Conservation (phyloP, 1,284 basidiomycete genomes). For the Trichosporon coremiiforme region DNA sequence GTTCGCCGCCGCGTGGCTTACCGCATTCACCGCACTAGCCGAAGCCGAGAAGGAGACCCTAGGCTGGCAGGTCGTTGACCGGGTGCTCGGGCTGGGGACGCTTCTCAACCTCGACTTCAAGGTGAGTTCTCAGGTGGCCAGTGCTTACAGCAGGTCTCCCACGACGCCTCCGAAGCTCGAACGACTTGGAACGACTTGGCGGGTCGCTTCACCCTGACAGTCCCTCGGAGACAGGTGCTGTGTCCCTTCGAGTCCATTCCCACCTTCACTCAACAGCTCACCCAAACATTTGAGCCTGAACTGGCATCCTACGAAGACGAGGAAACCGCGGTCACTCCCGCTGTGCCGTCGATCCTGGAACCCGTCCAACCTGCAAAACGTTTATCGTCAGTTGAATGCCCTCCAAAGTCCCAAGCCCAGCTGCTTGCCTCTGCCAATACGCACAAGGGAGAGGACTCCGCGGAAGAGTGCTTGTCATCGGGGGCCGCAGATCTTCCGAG, state of each 20-base stretch:
- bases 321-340: no score
- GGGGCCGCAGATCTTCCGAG: neutral
- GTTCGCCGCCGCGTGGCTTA: neutral
- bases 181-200: neutral
- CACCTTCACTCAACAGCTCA: neutral
- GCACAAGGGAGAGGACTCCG: no score
- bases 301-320: neutral
- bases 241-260: conserved; percentile 3
- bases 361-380: no score
- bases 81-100: neutral
- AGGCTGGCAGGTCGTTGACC: neutral
- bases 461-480: neutral
- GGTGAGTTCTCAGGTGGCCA: neutral
- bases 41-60: neutral
- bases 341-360: no score
- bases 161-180: neutral
- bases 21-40: neutral
- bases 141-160: neutral
- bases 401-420: no score
- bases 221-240: conserved; percentile 1
- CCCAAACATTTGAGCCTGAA: neutral
- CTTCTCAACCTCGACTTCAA: neutral
- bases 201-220: neutral
- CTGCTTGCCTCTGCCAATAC: no score
- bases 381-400: no score